A percentile compares a stretch with the other conserved stretches of the same genome.
Evolutionary conservation across 2,329 filamentous ascomycete species (phyloP).

Genomic region (Madurella fahalii): DNA sequence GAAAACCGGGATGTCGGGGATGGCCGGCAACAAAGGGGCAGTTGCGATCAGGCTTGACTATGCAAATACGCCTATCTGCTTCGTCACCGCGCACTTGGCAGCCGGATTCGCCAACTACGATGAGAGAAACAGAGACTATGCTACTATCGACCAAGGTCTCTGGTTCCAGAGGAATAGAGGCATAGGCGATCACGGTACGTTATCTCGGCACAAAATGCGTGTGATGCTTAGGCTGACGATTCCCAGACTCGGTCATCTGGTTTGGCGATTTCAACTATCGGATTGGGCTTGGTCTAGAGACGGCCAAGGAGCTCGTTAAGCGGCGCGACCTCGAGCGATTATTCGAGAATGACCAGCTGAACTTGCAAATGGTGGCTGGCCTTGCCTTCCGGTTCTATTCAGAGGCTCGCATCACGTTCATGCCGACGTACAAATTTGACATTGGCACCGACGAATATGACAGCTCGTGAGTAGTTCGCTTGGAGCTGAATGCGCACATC

Average conservation of each 20-base stretch:
- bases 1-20: slow-evolving; percentile 90
- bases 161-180: slow-evolving; percentile 86
- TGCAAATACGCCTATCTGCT: slow-evolving; percentile 86
- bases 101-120: slow-evolving; percentile 97
- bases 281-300: slow-evolving; percentile 78
- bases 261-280: slow-evolving; percentile 98
- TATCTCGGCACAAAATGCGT: background rate
- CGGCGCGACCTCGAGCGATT: slow-evolving; percentile 69
- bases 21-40: slow-evolving; percentile 96
- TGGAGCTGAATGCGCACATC: slow-evolving; percentile 5
- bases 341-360: slow-evolving; percentile 92
- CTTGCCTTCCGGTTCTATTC: slow-evolving; percentile 88
- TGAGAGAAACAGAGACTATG: slow-evolving; percentile 89
- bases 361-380: slow-evolving; percentile 93
- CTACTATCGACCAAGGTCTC: slow-evolving; percentile 79
- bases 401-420: slow-evolving; percentile 80
- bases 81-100: slow-evolving; percentile 93
- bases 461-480: slow-evolving; percentile 61
- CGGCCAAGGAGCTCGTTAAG: slow-evolving; percentile 69
- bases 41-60: slow-evolving; percentile 95
- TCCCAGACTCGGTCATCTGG: slow-evolving; percentile 74
- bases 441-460: slow-evolving; percentile 86
- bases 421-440: slow-evolving; percentile 95
- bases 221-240: slow-evolving; percentile 21
- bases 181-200: slow-evolving; percentile 80